These are phyloP conservation scores for Tetracladium maxilliforme DNA, from an alignment of 2,329 filamentous ascomycete species.

Conservation along the genomic window DNA sequence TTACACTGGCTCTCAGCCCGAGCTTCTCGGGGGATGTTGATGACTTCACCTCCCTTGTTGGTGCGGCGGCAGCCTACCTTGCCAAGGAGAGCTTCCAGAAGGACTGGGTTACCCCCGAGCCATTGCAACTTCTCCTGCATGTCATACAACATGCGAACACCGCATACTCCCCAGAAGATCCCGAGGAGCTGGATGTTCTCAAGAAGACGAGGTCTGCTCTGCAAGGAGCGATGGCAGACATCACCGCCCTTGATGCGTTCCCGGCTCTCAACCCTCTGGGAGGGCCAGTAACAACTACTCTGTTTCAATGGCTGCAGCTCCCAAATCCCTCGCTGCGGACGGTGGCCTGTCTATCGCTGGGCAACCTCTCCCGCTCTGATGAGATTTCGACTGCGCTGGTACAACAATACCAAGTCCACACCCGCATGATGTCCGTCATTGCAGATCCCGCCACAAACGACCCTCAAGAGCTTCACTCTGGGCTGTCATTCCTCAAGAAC, in stretches of 20 bases:
- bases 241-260: constrained; percentile 34
- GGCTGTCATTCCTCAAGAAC: constrained; percentile 48
- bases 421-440: constrained; percentile 29
- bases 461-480: constrained; percentile 38
- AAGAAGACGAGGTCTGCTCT: constrained; percentile 33
- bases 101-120: too few species aligned
- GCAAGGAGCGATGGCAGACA: constrained; percentile 32
- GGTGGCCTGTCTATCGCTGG: constrained; percentile 43
- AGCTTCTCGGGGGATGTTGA: constrained; percentile 30
- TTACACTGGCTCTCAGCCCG: constrained; percentile 29
- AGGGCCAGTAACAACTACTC: constrained; percentile 22
- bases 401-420: constrained; percentile 23
- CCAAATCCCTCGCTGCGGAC: constrained; percentile 29
- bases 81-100: constrained; percentile 35
- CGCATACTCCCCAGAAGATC: constrained; percentile 27
- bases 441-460: constrained; percentile 20
- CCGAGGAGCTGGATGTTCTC: constrained; percentile 22
- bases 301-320: constrained; percentile 31
- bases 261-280: constrained; percentile 23
- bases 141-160: too few species aligned
- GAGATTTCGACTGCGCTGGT: constrained; percentile 35
- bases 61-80: constrained; percentile 40
- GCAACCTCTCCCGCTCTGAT: constrained; percentile 47
- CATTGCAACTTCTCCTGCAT: too few species aligned
- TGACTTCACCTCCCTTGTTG: constrained; percentile 34